These are phyloP conservation scores for Myotisia sp. DNA, from an alignment of 2,329 filamentous ascomycete species.

Conservation along the genomic window DNA sequence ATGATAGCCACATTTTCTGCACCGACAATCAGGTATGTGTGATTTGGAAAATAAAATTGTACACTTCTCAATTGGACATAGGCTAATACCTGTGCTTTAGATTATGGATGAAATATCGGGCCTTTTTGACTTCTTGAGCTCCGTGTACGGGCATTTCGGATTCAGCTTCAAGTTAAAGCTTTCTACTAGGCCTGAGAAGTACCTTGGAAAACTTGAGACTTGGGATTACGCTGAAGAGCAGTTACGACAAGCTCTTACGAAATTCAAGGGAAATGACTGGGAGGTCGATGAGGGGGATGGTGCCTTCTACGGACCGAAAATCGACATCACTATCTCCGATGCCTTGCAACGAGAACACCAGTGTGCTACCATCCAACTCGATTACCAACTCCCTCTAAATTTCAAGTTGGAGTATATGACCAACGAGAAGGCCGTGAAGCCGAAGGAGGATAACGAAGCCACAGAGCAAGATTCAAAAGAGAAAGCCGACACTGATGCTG, in stretches of 20 bases:
- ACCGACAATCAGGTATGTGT: constrained; percentile 58
- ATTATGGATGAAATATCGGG: constrained; percentile 61
- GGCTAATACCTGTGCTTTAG: constrained; percentile 16
- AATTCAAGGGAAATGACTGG: constrained; percentile 66
- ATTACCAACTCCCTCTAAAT: constrained; percentile 72
- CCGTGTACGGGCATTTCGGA: constrained; percentile 68
- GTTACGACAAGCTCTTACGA: constrained; percentile 62
- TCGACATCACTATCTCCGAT: constrained; percentile 89
- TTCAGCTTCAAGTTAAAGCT: constrained; percentile 90
- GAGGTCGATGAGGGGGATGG: constrained; percentile 87
- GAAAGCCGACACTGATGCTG: constrained; percentile 21
- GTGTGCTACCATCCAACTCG: constrained; percentile 87
- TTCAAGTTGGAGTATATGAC: constrained; percentile 82
- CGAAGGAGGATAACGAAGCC: constrained; percentile 19
- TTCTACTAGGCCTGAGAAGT: constrained; percentile 81
- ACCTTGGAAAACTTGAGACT: constrained; percentile 67
- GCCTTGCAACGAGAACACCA: constrained; percentile 72
- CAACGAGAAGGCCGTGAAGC: constrained; percentile 43
- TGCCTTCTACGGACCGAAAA: constrained; percentile 97
- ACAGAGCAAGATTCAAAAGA: constrained; percentile 31
- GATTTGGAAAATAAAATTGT: neutral
- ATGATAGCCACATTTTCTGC: constrained; percentile 95
- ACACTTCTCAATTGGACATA: neutral
- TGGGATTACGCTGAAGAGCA: constrained; percentile 82
- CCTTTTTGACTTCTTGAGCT: constrained; percentile 73